Evolutionary conservation across 257 asterid genomes (phyloP).

Genomic region (Capsicum pubescens): DNA sequence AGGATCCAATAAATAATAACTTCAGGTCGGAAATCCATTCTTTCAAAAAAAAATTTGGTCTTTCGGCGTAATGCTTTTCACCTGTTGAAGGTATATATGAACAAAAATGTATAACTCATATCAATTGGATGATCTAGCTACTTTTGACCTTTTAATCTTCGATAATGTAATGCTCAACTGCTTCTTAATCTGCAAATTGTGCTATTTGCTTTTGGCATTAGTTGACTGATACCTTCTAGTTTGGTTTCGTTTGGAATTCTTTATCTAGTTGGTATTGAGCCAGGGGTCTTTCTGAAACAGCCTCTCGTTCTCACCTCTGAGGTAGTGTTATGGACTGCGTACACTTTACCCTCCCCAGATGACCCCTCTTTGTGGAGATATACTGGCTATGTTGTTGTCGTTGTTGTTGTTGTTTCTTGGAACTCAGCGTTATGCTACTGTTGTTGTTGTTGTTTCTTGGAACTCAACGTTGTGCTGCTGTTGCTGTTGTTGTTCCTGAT

Average conservation of each 20-base stretch:
- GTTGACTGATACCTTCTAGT: neutral
- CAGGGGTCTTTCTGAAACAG: too few relatives aligned
- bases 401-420: neutral
- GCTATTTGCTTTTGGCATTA: neutral
- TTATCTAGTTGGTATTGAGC: too few relatives aligned
- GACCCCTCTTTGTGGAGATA: too few relatives aligned
- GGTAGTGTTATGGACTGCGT: too few relatives aligned
- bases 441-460: too few relatives aligned
- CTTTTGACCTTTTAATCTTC: neutral
- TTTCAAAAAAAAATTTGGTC: too few relatives aligned
- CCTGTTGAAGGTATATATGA: neutral
- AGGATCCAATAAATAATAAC: slow-evolving; percentile 58
- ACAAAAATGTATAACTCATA: neutral
- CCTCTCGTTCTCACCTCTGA: too few relatives aligned
- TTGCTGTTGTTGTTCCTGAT: too few relatives aligned
- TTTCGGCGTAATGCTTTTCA: neutral
- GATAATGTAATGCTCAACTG: neutral
- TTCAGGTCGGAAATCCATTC: slow-evolving; percentile 36
- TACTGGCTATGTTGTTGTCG: too few relatives aligned
- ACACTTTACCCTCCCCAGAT: too few relatives aligned
- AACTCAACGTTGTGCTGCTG: too few relatives aligned
- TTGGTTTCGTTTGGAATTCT: neutral
- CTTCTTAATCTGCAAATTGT: neutral
- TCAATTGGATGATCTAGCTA: slow-evolving; percentile 15
- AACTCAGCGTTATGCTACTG: neutral